Percentiles rank a stretch among this genome's conserved stretches.
Conservation (phyloP, 2,329 filamentous ascomycete species). For the Monascus ruber region DNA sequence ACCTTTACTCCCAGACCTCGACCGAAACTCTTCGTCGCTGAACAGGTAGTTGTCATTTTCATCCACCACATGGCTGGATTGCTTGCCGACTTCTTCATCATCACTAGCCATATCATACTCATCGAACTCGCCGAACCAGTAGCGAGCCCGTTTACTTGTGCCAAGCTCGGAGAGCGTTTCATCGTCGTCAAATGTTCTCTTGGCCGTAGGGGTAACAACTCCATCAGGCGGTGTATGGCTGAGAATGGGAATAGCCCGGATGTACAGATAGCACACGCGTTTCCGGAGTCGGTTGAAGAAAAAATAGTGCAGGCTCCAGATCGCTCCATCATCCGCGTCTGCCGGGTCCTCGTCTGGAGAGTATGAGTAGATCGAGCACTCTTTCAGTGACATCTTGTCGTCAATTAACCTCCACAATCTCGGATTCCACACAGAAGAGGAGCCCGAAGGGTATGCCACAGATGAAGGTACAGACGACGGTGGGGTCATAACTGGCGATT, state of each 20-base stretch:
- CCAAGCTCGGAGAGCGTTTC: constrained; percentile 42
- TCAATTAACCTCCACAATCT: constrained; percentile 88
- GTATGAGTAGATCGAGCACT: constrained; percentile 85
- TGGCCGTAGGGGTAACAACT: constrained; percentile 32
- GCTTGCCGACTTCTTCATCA: constrained; percentile 13
- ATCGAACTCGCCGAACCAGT: constrained; percentile 68
- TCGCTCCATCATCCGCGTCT: constrained; percentile 82
- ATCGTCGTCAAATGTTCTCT: constrained; percentile 38
- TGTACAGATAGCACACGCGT: constrained; percentile 85
- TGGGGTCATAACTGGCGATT: constrained; percentile 28
- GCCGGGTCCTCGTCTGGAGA: constrained; percentile 82
- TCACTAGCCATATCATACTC: constrained; percentile 23
- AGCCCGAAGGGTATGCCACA: constrained; percentile 36
- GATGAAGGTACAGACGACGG: constrained; percentile 33
- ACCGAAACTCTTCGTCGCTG: constrained; percentile 32
- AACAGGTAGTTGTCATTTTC: constrained; percentile 34
- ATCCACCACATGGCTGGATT: constrained; percentile 20
- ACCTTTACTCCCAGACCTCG: constrained; percentile 30
- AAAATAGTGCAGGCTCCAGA: constrained; percentile 95
- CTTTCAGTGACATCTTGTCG: constrained; percentile 83
- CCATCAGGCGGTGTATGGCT: constrained; percentile 53
- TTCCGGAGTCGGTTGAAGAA: constrained; percentile 92
- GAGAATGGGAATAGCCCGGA: constrained; percentile 67
- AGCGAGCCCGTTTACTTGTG: constrained; percentile 70
- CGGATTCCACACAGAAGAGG: constrained; percentile 65